A percentile compares a stretch with the other conserved stretches of the same genome.
Evolutionary conservation across 495 filamentous ascomycete species (phyloP).

Genomic region (Geopyxis carbonaria): DNA sequence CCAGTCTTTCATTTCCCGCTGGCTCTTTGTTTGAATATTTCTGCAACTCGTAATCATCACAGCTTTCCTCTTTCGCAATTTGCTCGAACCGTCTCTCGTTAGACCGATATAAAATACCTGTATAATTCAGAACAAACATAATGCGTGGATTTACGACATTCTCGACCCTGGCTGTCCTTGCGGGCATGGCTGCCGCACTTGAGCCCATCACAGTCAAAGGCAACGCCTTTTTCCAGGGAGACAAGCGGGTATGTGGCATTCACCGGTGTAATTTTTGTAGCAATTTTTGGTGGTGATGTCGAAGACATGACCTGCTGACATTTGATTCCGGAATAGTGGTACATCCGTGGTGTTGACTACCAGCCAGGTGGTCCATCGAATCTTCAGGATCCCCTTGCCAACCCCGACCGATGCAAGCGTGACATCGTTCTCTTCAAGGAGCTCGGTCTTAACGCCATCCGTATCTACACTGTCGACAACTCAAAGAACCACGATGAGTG

Average conservation of each 20-base stretch:
- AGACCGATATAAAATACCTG: neutral
- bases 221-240: constrained; percentile 72
- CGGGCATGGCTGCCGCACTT: constrained; percentile 40
- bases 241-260: constrained; percentile 36
- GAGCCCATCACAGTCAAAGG: constrained; percentile 42
- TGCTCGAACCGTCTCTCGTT: neutral
- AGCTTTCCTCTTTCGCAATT: neutral
- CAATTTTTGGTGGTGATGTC: neutral
- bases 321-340: constrained; percentile 38
- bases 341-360: constrained; percentile 88
- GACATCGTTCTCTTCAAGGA: constrained; percentile 73
- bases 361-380: constrained; percentile 79
- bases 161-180: constrained; percentile 32
- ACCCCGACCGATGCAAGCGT: constrained; percentile 46
- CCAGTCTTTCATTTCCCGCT: too few species aligned
- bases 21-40: neutral
- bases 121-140: neutral
- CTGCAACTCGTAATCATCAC: neutral
- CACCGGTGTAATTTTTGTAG: neutral
- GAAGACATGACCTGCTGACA: too few species aligned
- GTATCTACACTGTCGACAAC: constrained; percentile 88
- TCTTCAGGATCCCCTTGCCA: constrained; percentile 59
- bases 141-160: constrained; percentile 18
- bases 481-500: constrained; percentile 64
- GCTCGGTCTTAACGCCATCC: constrained; percentile 77